phyloP scores from a whole-genome alignment of 805 yeast genomes.

The Teunomyces lycoperdinae region DNA sequence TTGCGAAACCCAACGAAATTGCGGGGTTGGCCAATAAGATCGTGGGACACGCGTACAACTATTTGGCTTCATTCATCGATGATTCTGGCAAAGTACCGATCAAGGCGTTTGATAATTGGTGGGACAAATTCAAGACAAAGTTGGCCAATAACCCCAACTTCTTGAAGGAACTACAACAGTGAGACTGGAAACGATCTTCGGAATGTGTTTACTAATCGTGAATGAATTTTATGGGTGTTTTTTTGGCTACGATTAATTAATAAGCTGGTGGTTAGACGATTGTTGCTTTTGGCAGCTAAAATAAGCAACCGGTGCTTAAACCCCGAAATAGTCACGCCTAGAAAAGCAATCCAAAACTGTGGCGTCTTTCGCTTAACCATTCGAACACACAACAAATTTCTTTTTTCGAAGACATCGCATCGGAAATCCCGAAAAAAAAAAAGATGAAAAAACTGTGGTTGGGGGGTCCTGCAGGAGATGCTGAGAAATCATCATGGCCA shows the following conservation, averaged over 20 bases:
- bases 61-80: slow-evolving; percentile 83
- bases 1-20: slow-evolving; percentile 20
- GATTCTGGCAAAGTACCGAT: slow-evolving; percentile 78
- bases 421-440: neutral
- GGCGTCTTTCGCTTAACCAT: neutral
- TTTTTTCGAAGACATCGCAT: neutral
- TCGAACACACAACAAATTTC: neutral
- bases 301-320: neutral
- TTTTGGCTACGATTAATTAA: neutral
- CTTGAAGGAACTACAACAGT: slow-evolving; percentile 43
- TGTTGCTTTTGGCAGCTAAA: neutral
- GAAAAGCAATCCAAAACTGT: neutral
- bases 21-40: slow-evolving; percentile 80
- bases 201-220: too few species aligned
- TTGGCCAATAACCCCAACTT: slow-evolving; percentile 80
- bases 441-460: neutral
- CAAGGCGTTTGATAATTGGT: slow-evolving; percentile 88
- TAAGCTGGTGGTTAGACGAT: neutral
- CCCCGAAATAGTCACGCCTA: too few species aligned
- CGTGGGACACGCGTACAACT: slow-evolving; percentile 90
- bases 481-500: neutral
- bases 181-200: neutral
- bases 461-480: neutral
- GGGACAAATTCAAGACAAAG: slow-evolving; percentile 83
- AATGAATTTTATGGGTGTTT: too few species aligned